Conservation (phyloP, 257 asterid species). For the Solanum sparsipilum region DNA sequence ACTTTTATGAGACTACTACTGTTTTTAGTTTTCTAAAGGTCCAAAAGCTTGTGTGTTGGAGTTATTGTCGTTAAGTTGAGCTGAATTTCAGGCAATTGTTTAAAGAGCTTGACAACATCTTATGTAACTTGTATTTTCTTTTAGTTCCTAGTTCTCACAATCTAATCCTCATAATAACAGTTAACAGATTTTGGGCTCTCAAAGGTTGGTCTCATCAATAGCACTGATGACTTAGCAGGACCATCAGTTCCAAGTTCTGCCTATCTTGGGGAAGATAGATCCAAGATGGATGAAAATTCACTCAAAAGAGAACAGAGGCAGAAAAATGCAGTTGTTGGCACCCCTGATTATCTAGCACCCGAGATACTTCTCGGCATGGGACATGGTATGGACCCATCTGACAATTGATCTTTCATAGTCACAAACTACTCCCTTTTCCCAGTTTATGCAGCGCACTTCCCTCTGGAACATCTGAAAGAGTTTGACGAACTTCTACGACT, state of each 20-base stretch:
- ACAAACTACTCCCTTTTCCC: not conserved
- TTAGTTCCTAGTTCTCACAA: slow-evolving; percentile 18
- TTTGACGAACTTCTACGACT: not conserved
- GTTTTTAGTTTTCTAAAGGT: not conserved
- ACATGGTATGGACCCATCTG: slow-evolving; percentile 56
- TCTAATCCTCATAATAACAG: slow-evolving; percentile 49
- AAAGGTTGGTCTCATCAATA: slow-evolving; percentile 88
- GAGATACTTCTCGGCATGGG: slow-evolving; percentile 99
- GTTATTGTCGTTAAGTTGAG: not conserved
- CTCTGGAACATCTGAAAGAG: not conserved
- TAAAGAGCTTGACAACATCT: not conserved
- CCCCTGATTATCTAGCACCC: slow-evolving; percentile 99
- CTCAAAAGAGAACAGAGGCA: slow-evolving; percentile 62
- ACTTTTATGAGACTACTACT: not conserved
- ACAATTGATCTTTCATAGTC: not conserved
- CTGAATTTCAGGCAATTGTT: not conserved
- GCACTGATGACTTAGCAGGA: slow-evolving; percentile 94
- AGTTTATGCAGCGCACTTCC: not conserved
- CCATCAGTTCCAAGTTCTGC: slow-evolving; percentile 44
- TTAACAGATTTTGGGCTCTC: slow-evolving; percentile 99
- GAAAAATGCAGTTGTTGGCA: slow-evolving; percentile 77
- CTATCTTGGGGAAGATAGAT: slow-evolving; percentile 59
- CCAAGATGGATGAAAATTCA: slow-evolving; percentile 36
- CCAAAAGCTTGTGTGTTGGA: not conserved
- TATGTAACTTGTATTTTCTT: not conserved